A percentile compares a stretch with the other conserved stretches of the same genome.
phyloP scores from a whole-genome alignment of 805 yeast genomes.

The Candida germanica region DNA sequence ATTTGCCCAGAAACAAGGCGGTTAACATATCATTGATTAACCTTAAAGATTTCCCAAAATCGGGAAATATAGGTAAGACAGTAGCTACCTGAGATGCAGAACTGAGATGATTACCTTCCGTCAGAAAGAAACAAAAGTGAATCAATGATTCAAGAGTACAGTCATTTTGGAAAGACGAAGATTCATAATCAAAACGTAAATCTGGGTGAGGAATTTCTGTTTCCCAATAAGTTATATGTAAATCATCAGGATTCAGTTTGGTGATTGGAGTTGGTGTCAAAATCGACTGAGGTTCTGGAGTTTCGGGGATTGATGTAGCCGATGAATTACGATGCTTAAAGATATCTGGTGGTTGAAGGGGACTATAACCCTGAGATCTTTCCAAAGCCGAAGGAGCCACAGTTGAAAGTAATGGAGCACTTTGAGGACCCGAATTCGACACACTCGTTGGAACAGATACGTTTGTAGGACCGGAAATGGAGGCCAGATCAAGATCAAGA shows the following conservation, averaged over 20 bases:
- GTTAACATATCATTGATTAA: conserved; percentile 14
- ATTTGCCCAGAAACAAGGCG: conserved; percentile 9
- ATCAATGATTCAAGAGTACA: conserved; percentile 64
- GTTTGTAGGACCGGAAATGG: conserved; percentile 6
- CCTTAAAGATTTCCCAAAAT: conserved; percentile 27
- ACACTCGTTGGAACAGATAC: not conserved
- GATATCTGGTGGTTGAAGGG: conserved; percentile 10
- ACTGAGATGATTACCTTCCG: conserved; percentile 11
- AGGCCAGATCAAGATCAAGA: conserved; percentile 9
- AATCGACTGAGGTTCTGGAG: not conserved
- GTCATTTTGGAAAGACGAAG: conserved; percentile 46
- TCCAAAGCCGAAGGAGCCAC: conserved; percentile 5
- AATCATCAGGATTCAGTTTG: conserved; percentile 2
- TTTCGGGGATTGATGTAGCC: conserved; percentile 9
- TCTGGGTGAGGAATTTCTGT: conserved; percentile 35
- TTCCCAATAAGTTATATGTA: conserved; percentile 21
- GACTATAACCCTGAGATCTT: conserved; percentile 1
- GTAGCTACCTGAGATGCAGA: conserved; percentile 19
- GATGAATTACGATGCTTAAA: conserved; percentile 18
- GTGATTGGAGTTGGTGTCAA: conserved; percentile 4
- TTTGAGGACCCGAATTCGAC: conserved; percentile 4
- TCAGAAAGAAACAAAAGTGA: conserved; percentile 57
- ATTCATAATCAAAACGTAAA: conserved; percentile 43
- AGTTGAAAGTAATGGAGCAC: conserved; percentile 6
- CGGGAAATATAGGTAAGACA: conserved; percentile 35